These are phyloP conservation scores for Exophiala sideris DNA, from an alignment of 2,329 filamentous ascomycete species.

Conservation along the genomic window DNA sequence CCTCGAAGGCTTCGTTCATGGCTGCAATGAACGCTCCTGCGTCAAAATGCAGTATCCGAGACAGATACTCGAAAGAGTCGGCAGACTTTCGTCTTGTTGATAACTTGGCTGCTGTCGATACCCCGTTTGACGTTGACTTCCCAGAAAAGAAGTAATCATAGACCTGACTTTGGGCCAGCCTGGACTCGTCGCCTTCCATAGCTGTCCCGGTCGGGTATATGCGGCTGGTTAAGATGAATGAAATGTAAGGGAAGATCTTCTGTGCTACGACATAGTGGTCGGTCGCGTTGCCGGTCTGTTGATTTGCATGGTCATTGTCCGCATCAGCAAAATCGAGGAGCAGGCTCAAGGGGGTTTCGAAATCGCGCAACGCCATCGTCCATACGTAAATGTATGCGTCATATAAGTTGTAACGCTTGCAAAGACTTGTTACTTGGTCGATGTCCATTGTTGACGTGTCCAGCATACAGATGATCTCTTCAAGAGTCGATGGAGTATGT, in stretches of 20 bases:
- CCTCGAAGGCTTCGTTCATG: conserved; percentile 95
- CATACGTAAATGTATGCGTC: conserved; percentile 96
- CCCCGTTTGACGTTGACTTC: conserved; percentile 50
- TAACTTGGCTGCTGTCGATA: conserved; percentile 20
- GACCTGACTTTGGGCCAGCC: conserved; percentile 76
- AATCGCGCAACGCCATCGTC: conserved; percentile 86
- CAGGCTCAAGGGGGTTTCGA: conserved; percentile 84
- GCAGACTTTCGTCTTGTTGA: conserved; percentile 39
- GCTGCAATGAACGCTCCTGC: conserved; percentile 90
- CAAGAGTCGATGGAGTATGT: conserved; percentile 72
- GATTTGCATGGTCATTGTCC: background rate
- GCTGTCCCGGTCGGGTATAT: conserved; percentile 82
- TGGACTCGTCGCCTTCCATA: conserved; percentile 69
- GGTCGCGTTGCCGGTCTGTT: background rate
- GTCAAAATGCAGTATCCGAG: conserved; percentile 81
- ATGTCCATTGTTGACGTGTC: conserved; percentile 88
- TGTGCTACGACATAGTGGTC: conserved; percentile 53
- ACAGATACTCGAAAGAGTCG: conserved; percentile 79
- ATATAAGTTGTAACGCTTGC: conserved; percentile 87
- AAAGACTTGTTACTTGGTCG: conserved; percentile 85
- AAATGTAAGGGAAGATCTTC: conserved; percentile 93
- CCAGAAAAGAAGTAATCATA: conserved; percentile 95
- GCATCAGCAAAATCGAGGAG: conserved; percentile 41
- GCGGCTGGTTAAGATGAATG: conserved; percentile 83
- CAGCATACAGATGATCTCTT: conserved; percentile 92